phyloP scores from a whole-genome alignment of 176 grass and related monocot genomes.

The Oryza rufipogon region DNA sequence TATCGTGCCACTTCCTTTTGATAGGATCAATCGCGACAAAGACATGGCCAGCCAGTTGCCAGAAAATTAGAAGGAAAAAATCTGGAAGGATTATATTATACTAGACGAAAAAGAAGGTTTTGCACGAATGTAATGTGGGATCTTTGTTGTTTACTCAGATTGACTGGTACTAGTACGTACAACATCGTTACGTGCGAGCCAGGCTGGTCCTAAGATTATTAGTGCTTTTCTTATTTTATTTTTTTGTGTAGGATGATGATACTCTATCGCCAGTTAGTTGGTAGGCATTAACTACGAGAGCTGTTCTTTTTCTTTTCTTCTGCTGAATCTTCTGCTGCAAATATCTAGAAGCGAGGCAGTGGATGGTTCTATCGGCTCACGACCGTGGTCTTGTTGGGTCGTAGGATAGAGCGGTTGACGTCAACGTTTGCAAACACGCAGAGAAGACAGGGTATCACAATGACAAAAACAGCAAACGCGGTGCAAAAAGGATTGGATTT shows the following conservation, averaged over 20 bases:
- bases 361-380: slow-evolving; percentile 10
- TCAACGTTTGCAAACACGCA: slow-evolving; percentile 20
- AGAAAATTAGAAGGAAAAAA: background rate
- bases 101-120: background rate
- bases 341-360: slow-evolving; percentile 43
- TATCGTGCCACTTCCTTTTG: slow-evolving; percentile 41
- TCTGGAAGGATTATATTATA: background rate
- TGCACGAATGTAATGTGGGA: background rate
- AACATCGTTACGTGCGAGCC: background rate
- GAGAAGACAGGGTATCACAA: background rate
- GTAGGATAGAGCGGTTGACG: slow-evolving; percentile 30
- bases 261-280: background rate
- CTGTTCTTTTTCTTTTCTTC: background rate
- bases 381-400: background rate
- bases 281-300: slow-evolving; percentile 22
- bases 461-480: slow-evolving; percentile 29
- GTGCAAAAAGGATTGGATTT: slow-evolving; percentile 52
- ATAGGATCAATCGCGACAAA: slow-evolving; percentile 53
- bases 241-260: slow-evolving; percentile 10
- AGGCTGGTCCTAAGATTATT: slow-evolving; percentile 41
- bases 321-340: slow-evolving; percentile 36
- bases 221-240: background rate
- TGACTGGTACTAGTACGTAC: background rate
- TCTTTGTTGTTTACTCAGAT: slow-evolving; percentile 26
- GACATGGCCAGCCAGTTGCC: slow-evolving; percentile 7